These are phyloP conservation scores for Nepenthes mirabilis DNA, from an alignment of 148 eudicot species.

Conservation along the genomic window DNA sequence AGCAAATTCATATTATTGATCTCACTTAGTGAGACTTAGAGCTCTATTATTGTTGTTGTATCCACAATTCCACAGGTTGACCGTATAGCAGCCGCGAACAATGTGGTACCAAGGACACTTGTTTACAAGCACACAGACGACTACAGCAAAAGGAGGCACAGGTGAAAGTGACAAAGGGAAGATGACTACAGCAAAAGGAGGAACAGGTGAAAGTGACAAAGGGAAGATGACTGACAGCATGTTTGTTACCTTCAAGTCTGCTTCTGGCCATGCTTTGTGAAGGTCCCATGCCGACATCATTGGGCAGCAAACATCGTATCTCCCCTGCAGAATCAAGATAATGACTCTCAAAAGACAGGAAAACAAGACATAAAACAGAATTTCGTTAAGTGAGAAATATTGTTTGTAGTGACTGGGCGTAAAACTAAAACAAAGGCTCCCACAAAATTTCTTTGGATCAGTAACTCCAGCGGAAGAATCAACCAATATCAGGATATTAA, in stretches of 20 bases:
- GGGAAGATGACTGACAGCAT: background rate
- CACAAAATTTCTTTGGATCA: too few species aligned
- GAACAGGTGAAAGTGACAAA: background rate
- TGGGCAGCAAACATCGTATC: constrained; percentile 89
- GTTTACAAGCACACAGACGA: background rate
- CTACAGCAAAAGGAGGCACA: background rate
- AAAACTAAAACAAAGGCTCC: too few species aligned
- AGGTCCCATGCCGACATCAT: constrained; percentile 99
- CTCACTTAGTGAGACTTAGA: too few species aligned
- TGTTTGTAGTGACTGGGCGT: too few species aligned
- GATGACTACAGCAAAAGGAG: background rate
- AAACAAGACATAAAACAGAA: background rate
- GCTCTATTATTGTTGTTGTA: too few species aligned
- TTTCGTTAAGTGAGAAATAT: too few species aligned
- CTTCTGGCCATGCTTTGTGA: constrained; percentile 98
- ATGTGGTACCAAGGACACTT: too few species aligned
- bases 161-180: background rate
- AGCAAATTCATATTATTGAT: too few species aligned
- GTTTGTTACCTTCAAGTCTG: constrained; percentile 57
- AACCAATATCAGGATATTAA: background rate
- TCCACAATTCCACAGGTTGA: background rate
- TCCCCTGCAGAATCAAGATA: constrained; percentile 44
- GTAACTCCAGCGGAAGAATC: background rate
- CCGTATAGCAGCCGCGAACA: too few species aligned
- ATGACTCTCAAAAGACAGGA: background rate